Percentiles rank a stretch among this genome's conserved stretches.
phyloP scores from a whole-genome alignment of 2,329 filamentous ascomycete genomes.

The Nemania abortiva region DNA sequence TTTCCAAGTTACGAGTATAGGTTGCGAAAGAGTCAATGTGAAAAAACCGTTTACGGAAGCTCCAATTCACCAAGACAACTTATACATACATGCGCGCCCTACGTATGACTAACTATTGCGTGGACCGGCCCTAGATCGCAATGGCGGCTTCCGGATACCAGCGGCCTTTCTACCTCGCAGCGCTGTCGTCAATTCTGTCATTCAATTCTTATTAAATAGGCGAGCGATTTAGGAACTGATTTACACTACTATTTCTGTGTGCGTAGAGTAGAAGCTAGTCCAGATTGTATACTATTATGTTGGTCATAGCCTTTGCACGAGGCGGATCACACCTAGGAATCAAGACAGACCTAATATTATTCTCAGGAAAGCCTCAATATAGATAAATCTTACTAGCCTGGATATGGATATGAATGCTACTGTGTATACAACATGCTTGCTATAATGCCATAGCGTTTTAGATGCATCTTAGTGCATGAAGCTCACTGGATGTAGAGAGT shows the following conservation, averaged over 20 bases:
- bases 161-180: slow-evolving; percentile 14
- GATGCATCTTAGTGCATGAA: neutral
- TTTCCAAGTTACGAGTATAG: neutral
- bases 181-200: neutral
- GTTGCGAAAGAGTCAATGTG: neutral
- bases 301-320: neutral
- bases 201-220: neutral
- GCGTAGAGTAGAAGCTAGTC: neutral
- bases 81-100: neutral
- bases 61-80: neutral
- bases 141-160: slow-evolving; percentile 18
- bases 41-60: slow-evolving; percentile 7
- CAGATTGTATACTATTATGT: neutral
- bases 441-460: neutral
- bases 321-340: neutral
- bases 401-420: neutral
- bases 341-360: neutral
- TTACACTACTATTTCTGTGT: neutral
- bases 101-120: slow-evolving; percentile 32
- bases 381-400: neutral
- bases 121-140: slow-evolving; percentile 12
- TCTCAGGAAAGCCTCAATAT: slow-evolving; percentile 1
- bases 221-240: neutral
- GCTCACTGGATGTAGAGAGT: neutral
- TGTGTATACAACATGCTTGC: neutral